Evolutionary conservation across 2,329 filamentous ascomycete species (phyloP).

Genomic region (Fusarium multiceps): DNA sequence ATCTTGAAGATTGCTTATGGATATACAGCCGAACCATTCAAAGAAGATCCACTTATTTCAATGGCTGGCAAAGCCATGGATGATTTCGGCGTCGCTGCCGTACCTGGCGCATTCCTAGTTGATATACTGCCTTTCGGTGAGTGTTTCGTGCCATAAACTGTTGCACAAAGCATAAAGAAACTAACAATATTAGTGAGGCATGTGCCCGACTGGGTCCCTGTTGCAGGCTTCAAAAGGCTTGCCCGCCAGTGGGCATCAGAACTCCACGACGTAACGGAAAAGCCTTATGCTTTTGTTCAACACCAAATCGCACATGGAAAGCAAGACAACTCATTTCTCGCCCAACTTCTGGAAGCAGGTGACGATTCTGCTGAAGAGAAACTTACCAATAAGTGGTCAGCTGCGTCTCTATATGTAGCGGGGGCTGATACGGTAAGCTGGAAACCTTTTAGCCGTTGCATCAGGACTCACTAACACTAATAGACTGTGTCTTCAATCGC

Average conservation of each 20-base stretch:
- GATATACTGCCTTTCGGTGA: constrained; percentile 36
- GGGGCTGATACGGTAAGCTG: constrained; percentile 36
- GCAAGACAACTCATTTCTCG: constrained; percentile 19
- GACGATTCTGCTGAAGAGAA: constrained; percentile 22
- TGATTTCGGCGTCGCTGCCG: constrained; percentile 19
- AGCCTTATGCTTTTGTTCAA: constrained; percentile 33
- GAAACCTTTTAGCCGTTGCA: not conserved
- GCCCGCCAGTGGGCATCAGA: constrained; percentile 23
- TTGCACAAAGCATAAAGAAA: not conserved
- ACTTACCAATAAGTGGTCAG: constrained; percentile 36
- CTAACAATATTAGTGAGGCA: constrained; percentile 14
- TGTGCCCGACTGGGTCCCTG: constrained; percentile 34
- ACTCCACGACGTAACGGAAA: constrained; percentile 11
- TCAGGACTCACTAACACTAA: not conserved
- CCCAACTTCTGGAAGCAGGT: constrained; percentile 12
- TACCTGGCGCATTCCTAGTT: constrained; percentile 33
- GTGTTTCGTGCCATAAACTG: accelerated
- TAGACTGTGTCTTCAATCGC: constrained; percentile 34
- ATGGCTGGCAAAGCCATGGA: constrained; percentile 36
- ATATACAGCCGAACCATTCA: constrained; percentile 33
- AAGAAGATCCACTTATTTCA: constrained; percentile 24
- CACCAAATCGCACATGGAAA: constrained; percentile 21
- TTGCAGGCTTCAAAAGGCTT: constrained; percentile 20
- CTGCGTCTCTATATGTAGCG: constrained; percentile 32
- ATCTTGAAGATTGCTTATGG: constrained; percentile 40